Percentiles rank a stretch among this genome's conserved stretches.
Conservation (phyloP, 106 monocot genomes). For the Dendrobium nobile region DNA sequence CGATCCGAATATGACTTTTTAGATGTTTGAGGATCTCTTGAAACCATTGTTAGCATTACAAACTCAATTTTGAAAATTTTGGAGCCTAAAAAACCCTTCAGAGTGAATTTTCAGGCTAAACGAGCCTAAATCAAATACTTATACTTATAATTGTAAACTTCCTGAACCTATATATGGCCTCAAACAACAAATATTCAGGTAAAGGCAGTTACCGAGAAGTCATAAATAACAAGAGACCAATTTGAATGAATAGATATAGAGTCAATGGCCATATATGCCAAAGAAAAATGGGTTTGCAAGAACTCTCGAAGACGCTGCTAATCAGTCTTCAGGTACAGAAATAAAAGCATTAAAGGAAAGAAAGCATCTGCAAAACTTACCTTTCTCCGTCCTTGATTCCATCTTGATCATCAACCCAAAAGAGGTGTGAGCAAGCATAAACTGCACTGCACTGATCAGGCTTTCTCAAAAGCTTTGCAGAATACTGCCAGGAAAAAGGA, state of each 20-base stretch:
- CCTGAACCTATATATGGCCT: no score
- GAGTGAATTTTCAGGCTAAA: no score
- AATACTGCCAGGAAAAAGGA: constrained; percentile 52
- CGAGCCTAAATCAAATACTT: no score
- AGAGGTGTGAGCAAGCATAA: constrained; percentile 97
- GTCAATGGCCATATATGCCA: background rate
- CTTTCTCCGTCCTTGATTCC: constrained; percentile 98
- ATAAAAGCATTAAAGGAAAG: background rate
- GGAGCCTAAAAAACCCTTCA: no score
- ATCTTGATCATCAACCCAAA: constrained; percentile 98
- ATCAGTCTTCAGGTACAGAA: background rate
- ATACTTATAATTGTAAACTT: no score
- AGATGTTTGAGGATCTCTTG: no score
- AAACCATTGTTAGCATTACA: no score
- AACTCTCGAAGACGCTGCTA: background rate
- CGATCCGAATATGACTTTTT: no score
- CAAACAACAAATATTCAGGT: no score
- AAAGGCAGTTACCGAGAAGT: no score
- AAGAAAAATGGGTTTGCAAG: background rate
- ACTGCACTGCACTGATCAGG: constrained; percentile 98
- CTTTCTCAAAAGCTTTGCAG: constrained; percentile 94
- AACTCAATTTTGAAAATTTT: no score
- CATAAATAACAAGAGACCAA: no score
- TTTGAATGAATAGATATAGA: background rate
- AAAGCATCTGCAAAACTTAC: constrained; percentile 17